phyloP scores from a whole-genome alignment of 139 green algal species.

The Volvox africanus region DNA sequence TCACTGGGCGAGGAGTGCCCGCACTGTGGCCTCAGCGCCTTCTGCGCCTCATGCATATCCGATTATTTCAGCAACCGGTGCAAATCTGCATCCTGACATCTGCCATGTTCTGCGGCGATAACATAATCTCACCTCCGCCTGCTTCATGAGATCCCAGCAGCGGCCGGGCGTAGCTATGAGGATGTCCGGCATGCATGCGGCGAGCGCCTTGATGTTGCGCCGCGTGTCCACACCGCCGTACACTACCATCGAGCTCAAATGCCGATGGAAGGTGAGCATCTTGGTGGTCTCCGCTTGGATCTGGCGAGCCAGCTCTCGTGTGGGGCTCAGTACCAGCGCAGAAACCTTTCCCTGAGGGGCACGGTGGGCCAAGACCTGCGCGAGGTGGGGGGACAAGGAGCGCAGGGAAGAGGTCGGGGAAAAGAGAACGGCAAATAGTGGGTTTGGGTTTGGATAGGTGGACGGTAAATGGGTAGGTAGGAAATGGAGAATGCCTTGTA shows the following conservation, averaged over 20 bases:
- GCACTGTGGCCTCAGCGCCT: too few relatives aligned
- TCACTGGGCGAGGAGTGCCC: too few relatives aligned
- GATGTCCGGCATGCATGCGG: constrained; percentile 65
- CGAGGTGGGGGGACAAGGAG: background rate
- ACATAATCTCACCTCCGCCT: too few relatives aligned
- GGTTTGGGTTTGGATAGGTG: too few relatives aligned
- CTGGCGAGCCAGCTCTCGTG: constrained; percentile 84
- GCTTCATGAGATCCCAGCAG: constrained; percentile 83
- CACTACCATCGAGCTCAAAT: constrained; percentile 54
- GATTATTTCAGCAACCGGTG: too few relatives aligned
- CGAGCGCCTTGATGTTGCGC: constrained; percentile 59
- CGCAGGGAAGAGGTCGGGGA: too few relatives aligned
- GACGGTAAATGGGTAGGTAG: too few relatives aligned
- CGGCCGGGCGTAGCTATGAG: constrained; percentile 93
- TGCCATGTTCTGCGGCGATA: too few relatives aligned
- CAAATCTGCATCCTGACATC: too few relatives aligned
- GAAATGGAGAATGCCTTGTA: too few relatives aligned
- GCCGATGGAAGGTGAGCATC: constrained; percentile 71
- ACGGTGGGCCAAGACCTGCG: constrained; percentile 51
- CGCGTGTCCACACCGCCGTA: constrained; percentile 92
- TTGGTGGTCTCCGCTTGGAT: constrained; percentile 73
- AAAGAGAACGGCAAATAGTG: too few relatives aligned
- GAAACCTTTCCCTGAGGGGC: constrained; percentile 46
- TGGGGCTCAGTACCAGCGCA: constrained; percentile 78
- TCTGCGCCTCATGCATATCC: too few relatives aligned